Base-by-base conservation (phyloP, 2,329 filamentous ascomycete genomes). In the Sclerotinia subarctica region DNA sequence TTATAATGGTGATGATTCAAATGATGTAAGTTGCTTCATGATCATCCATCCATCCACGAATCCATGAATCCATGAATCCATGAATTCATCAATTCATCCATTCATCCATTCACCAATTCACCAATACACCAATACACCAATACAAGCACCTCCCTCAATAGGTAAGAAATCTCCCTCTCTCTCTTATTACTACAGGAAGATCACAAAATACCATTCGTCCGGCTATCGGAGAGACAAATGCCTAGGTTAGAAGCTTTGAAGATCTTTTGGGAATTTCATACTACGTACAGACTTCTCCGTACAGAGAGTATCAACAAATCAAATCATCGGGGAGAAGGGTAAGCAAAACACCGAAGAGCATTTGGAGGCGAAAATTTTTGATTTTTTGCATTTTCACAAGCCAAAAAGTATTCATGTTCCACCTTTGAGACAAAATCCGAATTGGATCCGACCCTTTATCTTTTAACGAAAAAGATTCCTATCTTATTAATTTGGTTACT, bases 331-430 rank as follows among this genome's bases (percentile, higher is more conserved):
- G n/a, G 17, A 13, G 10, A 38, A 13, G 38, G 35, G 24, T 62
- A 51, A 51, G 44, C 59, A 29, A 62, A 62, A 51, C 21, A 4
- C 46, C 59, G 46, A 49, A 17, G 7, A 42, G 11, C 38, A 13
- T 15, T 42, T 15, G 38, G 38, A 42, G 38, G 59, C 46, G 59
- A 62, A 62, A 62, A 38, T 1, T 38, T 38, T 13, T 2, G 58
- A 62, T 35, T 35, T 35, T 35, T 35, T 35, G 35, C 35, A 35
- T 62, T 62, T 62, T 62, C 59, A 62, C 59, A 62, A 62, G 59
- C 59, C 7, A 62, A 62, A 62, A 49, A 60, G 5, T 5, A 38
- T 42, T 13, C 13, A 42, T 42, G 38, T 15, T 13, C 35, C 35
- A 35, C 35, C 8, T 6, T 35, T 35, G 35, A 35, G 7, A 8